phyloP scores from a whole-genome alignment of 495 filamentous ascomycete genomes.

The Parmelia sp. region DNA sequence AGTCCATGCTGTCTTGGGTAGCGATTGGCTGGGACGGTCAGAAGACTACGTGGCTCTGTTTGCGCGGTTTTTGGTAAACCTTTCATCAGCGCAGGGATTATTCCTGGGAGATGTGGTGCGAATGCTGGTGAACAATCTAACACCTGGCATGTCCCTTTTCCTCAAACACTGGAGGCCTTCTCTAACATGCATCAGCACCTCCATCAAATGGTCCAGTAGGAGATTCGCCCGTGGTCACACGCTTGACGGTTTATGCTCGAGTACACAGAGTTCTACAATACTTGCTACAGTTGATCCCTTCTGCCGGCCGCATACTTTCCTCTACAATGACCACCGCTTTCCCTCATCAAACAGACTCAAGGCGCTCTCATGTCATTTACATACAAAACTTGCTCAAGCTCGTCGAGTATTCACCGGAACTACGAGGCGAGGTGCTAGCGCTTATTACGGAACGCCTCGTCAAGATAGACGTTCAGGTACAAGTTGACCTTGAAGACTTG shows the following conservation, averaged over 20 bases:
- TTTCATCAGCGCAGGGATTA: conserved; percentile 70
- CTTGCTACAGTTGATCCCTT: conserved; percentile 69
- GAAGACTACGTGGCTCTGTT: conserved; percentile 73
- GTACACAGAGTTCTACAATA: conserved; percentile 70
- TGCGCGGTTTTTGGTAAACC: conserved; percentile 69
- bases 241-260: conserved; percentile 56
- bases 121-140: conserved; percentile 75
- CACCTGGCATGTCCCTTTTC: conserved; percentile 37
- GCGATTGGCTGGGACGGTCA: conserved; percentile 79
- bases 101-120: conserved; percentile 58
- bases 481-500: conserved; percentile 82
- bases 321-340: conserved; percentile 60
- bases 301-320: conserved; percentile 63
- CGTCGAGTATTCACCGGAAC: conserved; percentile 65
- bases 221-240: conserved; percentile 52
- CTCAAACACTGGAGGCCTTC: neutral
- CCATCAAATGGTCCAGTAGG: conserved; percentile 50
- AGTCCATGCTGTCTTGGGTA: conserved; percentile 63
- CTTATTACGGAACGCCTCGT: conserved; percentile 77
- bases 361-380: conserved; percentile 66
- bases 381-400: conserved; percentile 72
- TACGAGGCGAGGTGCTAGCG: conserved; percentile 76
- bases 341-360: conserved; percentile 65
- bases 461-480: conserved; percentile 90
- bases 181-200: conserved; percentile 30